Evolutionary conservation across 495 filamentous ascomycete species (phyloP), one percentile per base, ranked within the genome.

Genomic region (Xylaria longipes): DNA sequence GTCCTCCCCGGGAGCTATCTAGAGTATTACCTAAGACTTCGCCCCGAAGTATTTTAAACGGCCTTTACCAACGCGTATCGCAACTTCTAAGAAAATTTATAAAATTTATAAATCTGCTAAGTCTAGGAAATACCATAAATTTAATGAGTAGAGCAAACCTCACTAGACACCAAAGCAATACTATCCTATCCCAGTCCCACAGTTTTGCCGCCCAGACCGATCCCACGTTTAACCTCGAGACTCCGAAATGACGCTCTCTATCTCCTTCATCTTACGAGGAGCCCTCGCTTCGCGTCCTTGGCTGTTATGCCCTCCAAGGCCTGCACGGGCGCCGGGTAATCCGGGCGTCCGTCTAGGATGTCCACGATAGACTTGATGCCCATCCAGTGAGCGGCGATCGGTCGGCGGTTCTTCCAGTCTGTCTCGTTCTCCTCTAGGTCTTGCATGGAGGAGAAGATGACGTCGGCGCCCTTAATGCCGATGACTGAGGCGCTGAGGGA

Each of bases 391-490:
- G 94, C 94, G 5, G 89, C 78, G 82, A 90, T 94, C 31, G 97
- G 97, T 56, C 97, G 87, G 58, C 97, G 85, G 75, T 94, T 91
- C 70, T 88, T 85, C 97, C 97, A 99, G 83, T 98, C 94, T 20
- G 97, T 99, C 78, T 96, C 94, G 29, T 91, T 89, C 57, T 86
- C 88, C 80, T 98, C 96, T 33, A 91, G 83, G 61, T 89, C 84
- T 9, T 84, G 80, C 89, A 98, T 93, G 0, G 93, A 84, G 12
- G 89, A 91, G 81, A 98, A 97, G 11, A 94, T 89, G 12, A 99
- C 93, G 70, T 90, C 91, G 0, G 94, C 94, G 14, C 97, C 94
- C 80, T 92, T 91, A 81, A 98, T 93, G 22, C 96, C 97, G 75
- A 99, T 99, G 50, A 98, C 93, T 1, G 89, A 84, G 3, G 89